Percentiles rank a stretch among this genome's conserved stretches.
Evolutionary conservation across 345 rosid species (phyloP).

Genomic region (Geranium rotundifolium): DNA sequence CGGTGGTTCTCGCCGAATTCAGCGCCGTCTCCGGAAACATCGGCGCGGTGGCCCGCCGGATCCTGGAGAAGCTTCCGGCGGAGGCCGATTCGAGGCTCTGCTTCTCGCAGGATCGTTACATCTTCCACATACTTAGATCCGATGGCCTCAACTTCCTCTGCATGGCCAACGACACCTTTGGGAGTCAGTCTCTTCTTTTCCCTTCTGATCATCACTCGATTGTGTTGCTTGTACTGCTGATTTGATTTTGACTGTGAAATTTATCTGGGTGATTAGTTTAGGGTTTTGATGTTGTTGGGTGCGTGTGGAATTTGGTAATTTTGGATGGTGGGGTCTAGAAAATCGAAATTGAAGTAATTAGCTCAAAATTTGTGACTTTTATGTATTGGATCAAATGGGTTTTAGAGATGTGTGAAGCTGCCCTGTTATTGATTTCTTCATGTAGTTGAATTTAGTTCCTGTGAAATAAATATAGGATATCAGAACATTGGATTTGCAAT

Average conservation of each 20-base stretch:
- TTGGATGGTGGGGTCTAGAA: no score
- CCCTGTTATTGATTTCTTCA: no score
- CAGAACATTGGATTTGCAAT: no score
- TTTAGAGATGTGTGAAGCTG: no score
- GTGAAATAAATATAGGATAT: no score
- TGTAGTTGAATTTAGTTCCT: no score
- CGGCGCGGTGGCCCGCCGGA: constrained; percentile 79
- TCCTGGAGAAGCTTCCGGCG: constrained; percentile 75
- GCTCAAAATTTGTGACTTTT: no score
- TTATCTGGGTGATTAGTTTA: not conserved
- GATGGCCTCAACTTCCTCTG: constrained; percentile 85
- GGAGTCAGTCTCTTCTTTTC: constrained; percentile 42
- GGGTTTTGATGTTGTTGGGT: not conserved
- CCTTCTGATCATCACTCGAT: not conserved
- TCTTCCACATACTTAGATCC: constrained; percentile 90
- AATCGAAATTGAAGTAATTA: no score
- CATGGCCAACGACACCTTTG: constrained; percentile 93
- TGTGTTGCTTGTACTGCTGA: not conserved
- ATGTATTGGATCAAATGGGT: no score
- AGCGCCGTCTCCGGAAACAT: constrained; percentile 91
- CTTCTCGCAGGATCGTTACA: constrained; percentile 88
- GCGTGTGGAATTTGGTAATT: no score
- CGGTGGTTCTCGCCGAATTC: constrained; percentile 91
- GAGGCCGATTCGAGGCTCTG: constrained; percentile 66
- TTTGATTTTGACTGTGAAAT: not conserved